Base-by-base conservation (phyloP, 2,329 filamentous ascomycete genomes). In the Didymella pomorum region DNA sequence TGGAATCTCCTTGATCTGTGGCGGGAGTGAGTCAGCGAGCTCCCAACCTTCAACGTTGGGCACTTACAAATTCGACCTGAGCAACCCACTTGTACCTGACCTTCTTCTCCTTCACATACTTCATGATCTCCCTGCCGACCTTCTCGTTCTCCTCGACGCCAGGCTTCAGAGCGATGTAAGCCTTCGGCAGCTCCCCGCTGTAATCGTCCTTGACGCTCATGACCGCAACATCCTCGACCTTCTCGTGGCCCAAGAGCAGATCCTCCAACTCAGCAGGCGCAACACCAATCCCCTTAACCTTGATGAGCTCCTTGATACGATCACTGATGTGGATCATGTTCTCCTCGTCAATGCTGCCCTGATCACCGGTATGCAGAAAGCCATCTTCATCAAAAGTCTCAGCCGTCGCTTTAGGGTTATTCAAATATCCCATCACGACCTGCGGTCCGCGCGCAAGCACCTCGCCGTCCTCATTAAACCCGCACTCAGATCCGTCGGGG, bases 231-330 rank as follows among this genome's bases (percentile, higher is more conserved):
- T 89, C 86, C 39, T 83, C 83, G 0, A 89, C 82, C 14, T 79
- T 79, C 0, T 75, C 68, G 60, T 89, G 85, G 0, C 85, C 83
- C 1, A 88, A 79, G n/a, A 89, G 72, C 2, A 85, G 67, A 62
- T 88, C 85, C 66, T 89, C 87, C 0, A 89, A 78, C 68, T 89
- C 87, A 0, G 86, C 86, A 0, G 87, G 87, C 7, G 86, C 84
- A 8, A 88, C 84, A 5, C 81, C 83, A 33, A 87, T 83, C 0
- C 87, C 87, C 61, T 88, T 88, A 10, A 89, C 86, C 69, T 89
- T 89, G 73, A 89, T 87, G 80, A 89, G 84, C 72, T 89, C 87
- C 76, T 89, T 90, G 70, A 89, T 85, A 0, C 86, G 80, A 66
- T 89, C 86, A 1, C 81, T 79, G 54, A 87, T 86, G 26, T 82